phyloP scores from a whole-genome alignment of 768 basidiomycete genomes.

The Crassisporium funariophilum region DNA sequence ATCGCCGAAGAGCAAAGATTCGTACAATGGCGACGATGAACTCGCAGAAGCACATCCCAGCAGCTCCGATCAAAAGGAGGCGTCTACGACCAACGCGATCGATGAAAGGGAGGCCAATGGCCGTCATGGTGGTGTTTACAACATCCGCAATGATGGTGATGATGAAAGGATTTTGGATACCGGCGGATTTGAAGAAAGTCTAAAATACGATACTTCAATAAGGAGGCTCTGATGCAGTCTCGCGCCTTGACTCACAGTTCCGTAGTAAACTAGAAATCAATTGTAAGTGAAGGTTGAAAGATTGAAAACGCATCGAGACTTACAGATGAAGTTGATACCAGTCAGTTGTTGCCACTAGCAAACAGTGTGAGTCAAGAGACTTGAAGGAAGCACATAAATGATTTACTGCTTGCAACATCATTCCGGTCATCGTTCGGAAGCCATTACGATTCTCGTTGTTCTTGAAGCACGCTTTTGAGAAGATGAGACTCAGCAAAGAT shows the following conservation, averaged over 20 bases:
- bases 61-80: slow-evolving; percentile 76
- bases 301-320: slow-evolving; percentile 1
- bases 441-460: slow-evolving; percentile 60
- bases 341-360: slow-evolving; percentile 68
- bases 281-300: slow-evolving; percentile 8
- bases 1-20: too few species aligned
- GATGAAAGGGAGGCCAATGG: slow-evolving; percentile 75
- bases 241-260: slow-evolving; percentile 12
- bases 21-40: slow-evolving; percentile 66
- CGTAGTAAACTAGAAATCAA: slow-evolving; percentile 23
- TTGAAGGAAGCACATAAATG: background rate
- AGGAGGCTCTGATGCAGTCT: background rate
- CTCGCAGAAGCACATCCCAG: slow-evolving; percentile 82
- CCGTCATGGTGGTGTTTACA: slow-evolving; percentile 77
- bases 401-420: slow-evolving; percentile 40
- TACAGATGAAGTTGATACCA: slow-evolving; percentile 62
- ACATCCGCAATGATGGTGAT: slow-evolving; percentile 55
- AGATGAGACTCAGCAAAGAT: too few species aligned
- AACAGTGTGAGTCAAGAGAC: background rate
- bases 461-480: too few species aligned
- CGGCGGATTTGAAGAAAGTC: slow-evolving; percentile 60
- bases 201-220: slow-evolving; percentile 42
- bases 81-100: slow-evolving; percentile 80
- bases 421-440: slow-evolving; percentile 77
- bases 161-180: slow-evolving; percentile 58